Base-by-base conservation (phyloP, 805 yeast species). In the Metschnikowia amazonensis region DNA sequence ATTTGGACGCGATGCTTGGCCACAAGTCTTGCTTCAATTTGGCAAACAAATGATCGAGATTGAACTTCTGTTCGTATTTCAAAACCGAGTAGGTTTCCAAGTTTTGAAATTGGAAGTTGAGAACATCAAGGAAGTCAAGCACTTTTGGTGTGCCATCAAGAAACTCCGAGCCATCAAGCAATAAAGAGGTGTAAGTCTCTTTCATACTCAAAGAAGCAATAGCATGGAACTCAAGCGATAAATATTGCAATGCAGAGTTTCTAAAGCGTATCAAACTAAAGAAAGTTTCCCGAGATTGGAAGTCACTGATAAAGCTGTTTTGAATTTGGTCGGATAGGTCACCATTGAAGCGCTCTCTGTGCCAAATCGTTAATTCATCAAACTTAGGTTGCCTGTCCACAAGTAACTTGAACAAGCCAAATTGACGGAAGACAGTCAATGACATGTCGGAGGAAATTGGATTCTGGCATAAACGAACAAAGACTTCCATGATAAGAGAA, bases 151-250 rank as follows among this genome's bases (percentile, higher is more conserved):
- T 75, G 1, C 84, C 86, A 46, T 76, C 65, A 21, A 77, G 67
- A 48, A 70, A 74, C 14, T 76, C 75, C 31, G 70, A 65, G 9
- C 71, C 71, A 49, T 75, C 75, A 34, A 83, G 79, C 17, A 89
- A 65, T 3, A 71, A 56, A 4, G 75, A 69, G 21, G 82, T 68
- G 52, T 84, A 84, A 20, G 69, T 65, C 35, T 75, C 67, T 46
- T 78, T 71, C 53, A 80, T 65, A 23, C 84, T 66, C 31, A 80
- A 56, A 6, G 84, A 70, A 17, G 39, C 6, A 11, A 79, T 68
- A 45, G 74, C 74, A 58, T 85, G 89, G n/a, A 92, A 70, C 52
- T 89, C 95, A 44, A 84, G 64, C 14, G 90, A 77, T 48, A 88
- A 64, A 54, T 81, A 80, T 51, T 85, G 86, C 20, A 88, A 66